Conservation (phyloP, 1,284 basidiomycete species). For the Cystobasidium slooffiae region DNA sequence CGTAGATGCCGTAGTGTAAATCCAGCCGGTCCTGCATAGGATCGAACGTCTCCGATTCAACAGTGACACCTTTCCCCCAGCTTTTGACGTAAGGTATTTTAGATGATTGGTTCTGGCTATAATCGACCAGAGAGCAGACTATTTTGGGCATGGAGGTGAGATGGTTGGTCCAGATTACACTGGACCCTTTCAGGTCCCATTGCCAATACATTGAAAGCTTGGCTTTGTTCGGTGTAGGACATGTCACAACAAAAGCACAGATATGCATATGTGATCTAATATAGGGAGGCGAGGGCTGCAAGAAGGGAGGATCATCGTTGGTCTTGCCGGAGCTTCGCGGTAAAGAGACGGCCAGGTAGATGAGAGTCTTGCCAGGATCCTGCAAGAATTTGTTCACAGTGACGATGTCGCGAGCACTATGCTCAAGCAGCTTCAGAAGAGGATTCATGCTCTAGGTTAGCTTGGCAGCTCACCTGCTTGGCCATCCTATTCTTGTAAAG, state of each 20-base stretch:
- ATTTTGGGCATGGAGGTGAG: conserved; percentile 66
- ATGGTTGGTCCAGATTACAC: conserved; percentile 65
- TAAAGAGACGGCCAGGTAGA: conserved; percentile 93
- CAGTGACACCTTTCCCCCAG: conserved; percentile 80
- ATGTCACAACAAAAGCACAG: conserved; percentile 90
- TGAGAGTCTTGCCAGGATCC: conserved; percentile 67
- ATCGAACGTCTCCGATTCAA: conserved; percentile 78
- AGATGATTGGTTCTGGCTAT: conserved; percentile 71
- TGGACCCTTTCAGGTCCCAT: conserved; percentile 86
- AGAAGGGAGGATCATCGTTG: conserved; percentile 84
- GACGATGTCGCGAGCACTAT: conserved; percentile 85
- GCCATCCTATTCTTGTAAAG: conserved; percentile 92
- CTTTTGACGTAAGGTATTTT: conserved; percentile 75
- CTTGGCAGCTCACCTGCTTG: conserved; percentile 71
- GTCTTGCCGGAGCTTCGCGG: conserved; percentile 70
- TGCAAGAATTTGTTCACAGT: conserved; percentile 77
- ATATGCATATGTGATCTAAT: conserved; percentile 87
- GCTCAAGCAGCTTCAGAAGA: conserved; percentile 42
- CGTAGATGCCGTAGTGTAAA: conserved; percentile 81
- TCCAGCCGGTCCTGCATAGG: conserved; percentile 77
- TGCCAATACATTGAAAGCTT: conserved; percentile 58
- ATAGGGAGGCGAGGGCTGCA: conserved; percentile 90
- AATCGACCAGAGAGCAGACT: conserved; percentile 76
- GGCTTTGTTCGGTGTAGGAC: conserved; percentile 46
- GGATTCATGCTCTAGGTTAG: not conserved